Percentiles rank a stretch among this genome's conserved stretches.
phyloP scores from a whole-genome alignment of 176 grass and related monocot genomes.

The Triticum dicoccoides region DNA sequence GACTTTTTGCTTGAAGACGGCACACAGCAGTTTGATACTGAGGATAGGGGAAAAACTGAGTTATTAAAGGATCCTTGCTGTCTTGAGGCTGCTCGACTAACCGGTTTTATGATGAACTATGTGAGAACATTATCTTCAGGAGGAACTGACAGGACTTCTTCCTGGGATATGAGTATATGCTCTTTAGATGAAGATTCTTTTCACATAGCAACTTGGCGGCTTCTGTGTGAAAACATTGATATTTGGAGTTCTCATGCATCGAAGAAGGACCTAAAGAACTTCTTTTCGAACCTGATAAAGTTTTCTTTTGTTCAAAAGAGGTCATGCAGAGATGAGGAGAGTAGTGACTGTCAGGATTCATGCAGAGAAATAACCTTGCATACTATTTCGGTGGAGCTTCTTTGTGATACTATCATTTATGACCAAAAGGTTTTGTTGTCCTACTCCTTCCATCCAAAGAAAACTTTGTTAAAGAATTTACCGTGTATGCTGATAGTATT shows the following conservation, averaged over 20 bases:
- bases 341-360: conserved; percentile 24
- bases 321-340: conserved; percentile 19
- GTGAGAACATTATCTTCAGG: conserved; percentile 41
- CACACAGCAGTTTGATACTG: conserved; percentile 23
- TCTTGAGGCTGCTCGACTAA: conserved; percentile 55
- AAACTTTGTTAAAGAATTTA: background rate
- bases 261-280: conserved; percentile 66
- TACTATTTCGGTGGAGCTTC: conserved; percentile 62
- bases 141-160: conserved; percentile 35
- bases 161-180: conserved; percentile 62
- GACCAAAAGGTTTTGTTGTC: conserved; percentile 64
- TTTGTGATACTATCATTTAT: conserved; percentile 78
- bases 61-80: conserved; percentile 35
- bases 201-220: conserved; percentile 63
- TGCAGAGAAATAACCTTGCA: conserved; percentile 48
- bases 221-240: conserved; percentile 86
- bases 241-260: conserved; percentile 75
- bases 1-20: conserved; percentile 62
- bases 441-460: conserved; percentile 12
- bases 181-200: conserved; percentile 66
- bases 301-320: conserved; percentile 46
- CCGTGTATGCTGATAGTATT: background rate
- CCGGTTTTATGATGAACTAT: conserved; percentile 64
- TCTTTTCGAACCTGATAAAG: conserved; percentile 73
- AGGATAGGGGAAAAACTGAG: conserved; percentile 31